phyloP scores from a whole-genome alignment of 73 alveolate genomes.

The Paramecium primaurelia region DNA sequence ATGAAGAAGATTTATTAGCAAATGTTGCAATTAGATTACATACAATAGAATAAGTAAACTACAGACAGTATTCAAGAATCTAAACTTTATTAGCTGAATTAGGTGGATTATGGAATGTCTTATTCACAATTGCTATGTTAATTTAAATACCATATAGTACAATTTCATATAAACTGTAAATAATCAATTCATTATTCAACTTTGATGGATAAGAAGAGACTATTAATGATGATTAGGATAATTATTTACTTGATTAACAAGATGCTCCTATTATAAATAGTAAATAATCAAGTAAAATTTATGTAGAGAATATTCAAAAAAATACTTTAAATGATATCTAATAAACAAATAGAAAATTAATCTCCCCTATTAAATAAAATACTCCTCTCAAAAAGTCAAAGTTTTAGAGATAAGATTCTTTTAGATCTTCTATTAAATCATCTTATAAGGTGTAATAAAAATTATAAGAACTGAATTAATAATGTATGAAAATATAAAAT shows the following conservation, averaged over 20 bases:
- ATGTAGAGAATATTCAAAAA: not conserved
- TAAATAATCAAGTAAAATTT: not conserved
- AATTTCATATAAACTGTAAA: not conserved
- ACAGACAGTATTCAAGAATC: not conserved
- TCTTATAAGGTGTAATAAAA: not conserved
- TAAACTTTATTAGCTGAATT: not conserved
- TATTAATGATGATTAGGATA: not conserved
- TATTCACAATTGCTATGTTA: not conserved
- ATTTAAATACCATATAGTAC: not conserved
- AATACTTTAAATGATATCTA: not conserved
- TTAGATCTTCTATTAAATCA: not conserved
- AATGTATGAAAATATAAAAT: not conserved
- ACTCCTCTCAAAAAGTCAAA: not conserved
- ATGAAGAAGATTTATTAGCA: not conserved
- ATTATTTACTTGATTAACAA: not conserved
- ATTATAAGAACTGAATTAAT: not conserved
- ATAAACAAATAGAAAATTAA: not conserved
- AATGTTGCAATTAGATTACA: conserved; percentile 22
- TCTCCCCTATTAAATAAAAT: not conserved
- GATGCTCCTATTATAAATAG: not conserved
- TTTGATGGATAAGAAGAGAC: not conserved
- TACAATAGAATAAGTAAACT: conserved; percentile 19
- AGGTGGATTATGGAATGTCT: conserved; percentile 44
- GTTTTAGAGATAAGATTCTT: not conserved
- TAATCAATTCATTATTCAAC: not conserved